Base-by-base conservation (phyloP, 1,139 yeast species). In the Blastobotrys buckinghamii region DNA sequence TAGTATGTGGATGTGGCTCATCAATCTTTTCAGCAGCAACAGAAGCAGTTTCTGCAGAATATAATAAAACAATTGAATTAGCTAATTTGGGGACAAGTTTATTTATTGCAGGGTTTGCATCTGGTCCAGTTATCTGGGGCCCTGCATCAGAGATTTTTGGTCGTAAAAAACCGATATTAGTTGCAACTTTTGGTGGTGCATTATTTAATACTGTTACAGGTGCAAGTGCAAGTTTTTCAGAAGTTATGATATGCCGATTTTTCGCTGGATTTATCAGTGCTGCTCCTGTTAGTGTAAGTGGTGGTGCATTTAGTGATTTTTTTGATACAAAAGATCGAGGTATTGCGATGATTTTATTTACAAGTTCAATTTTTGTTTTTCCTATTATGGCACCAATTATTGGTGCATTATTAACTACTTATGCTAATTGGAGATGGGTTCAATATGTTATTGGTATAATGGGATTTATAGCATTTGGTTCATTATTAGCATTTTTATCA, bases 281-380 rank as follows among this genome's bases (percentile, higher is more conserved):
- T 12, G 85, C 92, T 5, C 84, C 92, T 0, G 66, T 86, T 61
- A 89, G 84, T 24, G 84, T 84, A 39, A 86, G 83, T 8, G 92
- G 94, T n/a, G 95, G 92, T 20, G 75, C 84, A 0, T 79, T 84
- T 71, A 82, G 90, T 2, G 96, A 87, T 63, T 71, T 84, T 71
- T 85, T 78, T 60, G 75, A 75, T 48, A 75, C 79, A 45, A 64
- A 64, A 15, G 57, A 72, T 12, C 75, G 96, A 63, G 95, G 95
- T 54, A 76, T 74, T 29, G 87, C 88, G 6, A 71, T 84, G 59
- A 74, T 78, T 13, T 54, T 78, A 19, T 84, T 84, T 59, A 71
- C 84, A 1, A 68, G 79, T 65, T 77, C 79, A 47, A 83, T 84
- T 33, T 82, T 84, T 59, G 76, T 78, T 41, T 89, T 90, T 44